Evolutionary conservation across 2,329 filamentous ascomycete species (phyloP).

Genomic region (Leptosphaerulina australis): DNA sequence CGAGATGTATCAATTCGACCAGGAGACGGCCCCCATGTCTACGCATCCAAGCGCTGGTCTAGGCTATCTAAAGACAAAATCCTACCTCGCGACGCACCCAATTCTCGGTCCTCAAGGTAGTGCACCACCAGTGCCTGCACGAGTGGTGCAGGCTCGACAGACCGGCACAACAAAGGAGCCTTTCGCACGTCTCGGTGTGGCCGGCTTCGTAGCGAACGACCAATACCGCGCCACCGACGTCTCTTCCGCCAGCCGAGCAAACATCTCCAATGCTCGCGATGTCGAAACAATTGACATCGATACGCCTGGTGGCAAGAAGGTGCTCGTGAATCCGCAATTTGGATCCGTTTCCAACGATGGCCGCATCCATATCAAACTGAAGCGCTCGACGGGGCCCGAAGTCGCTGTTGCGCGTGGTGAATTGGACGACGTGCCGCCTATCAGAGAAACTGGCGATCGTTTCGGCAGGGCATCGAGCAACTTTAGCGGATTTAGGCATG

Average conservation of each 20-base stretch:
- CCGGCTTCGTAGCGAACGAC: constrained; percentile 52
- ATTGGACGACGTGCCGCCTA: constrained; percentile 35
- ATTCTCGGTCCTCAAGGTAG: constrained; percentile 63
- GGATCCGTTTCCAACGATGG: constrained; percentile 44
- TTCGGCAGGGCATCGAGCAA: constrained; percentile 11
- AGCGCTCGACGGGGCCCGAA: constrained; percentile 29
- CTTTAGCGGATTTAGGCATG: constrained; percentile 6
- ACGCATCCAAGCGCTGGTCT: constrained; percentile 71
- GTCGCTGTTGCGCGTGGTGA: constrained; percentile 32
- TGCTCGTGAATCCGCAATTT: constrained; percentile 57
- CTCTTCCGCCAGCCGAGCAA: constrained; percentile 30
- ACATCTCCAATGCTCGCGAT: constrained; percentile 18
- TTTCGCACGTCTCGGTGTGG: constrained; percentile 52
- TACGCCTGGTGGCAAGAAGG: constrained; percentile 58
- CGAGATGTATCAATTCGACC: constrained; percentile 34
- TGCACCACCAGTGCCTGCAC: constrained; percentile 61
- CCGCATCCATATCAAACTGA: constrained; percentile 37
- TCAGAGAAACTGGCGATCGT: neutral
- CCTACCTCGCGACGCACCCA: constrained; percentile 65
- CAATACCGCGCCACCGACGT: constrained; percentile 40
- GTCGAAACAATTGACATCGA: constrained; percentile 51
- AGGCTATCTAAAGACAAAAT: constrained; percentile 63
- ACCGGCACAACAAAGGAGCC: constrained; percentile 23
- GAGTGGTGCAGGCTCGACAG: constrained; percentile 57
- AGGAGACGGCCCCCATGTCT: constrained; percentile 54